Percentiles rank a stretch among this genome's conserved stretches.
Conservation (phyloP, 2,329 filamentous ascomycete species). For the Fusarium humuli region DNA sequence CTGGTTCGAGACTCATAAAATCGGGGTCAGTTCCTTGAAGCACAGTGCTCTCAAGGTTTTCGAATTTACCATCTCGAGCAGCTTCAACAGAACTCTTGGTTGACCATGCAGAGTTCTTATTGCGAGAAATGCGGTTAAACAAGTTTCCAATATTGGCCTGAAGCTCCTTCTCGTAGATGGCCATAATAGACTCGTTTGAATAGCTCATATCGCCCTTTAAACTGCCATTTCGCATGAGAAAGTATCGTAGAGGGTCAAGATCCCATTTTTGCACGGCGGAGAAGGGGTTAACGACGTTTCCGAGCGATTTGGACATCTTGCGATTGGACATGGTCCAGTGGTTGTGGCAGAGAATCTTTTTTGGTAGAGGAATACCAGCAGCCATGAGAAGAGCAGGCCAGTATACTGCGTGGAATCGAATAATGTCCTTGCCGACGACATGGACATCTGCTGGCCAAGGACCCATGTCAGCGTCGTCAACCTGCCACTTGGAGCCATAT, state of each 20-base stretch:
- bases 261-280: conserved; percentile 91
- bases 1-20: conserved; percentile 47
- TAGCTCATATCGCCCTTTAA: conserved; percentile 85
- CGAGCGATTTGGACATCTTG: conserved; percentile 97
- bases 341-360: conserved; percentile 85
- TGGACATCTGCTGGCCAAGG: conserved; percentile 95
- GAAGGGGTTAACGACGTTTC: conserved; percentile 95
- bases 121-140: conserved; percentile 74
- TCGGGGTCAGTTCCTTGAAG: neutral
- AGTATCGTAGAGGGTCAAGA: conserved; percentile 88
- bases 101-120: conserved; percentile 72
- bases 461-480: conserved; percentile 68
- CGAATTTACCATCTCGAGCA: conserved; percentile 46
- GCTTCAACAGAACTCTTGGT: conserved; percentile 66
- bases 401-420: conserved; percentile 96
- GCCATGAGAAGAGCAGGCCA: conserved; percentile 98
- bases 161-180: conserved; percentile 82
- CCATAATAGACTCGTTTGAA: conserved; percentile 79
- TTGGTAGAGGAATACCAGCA: conserved; percentile 80
- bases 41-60: neutral
- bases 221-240: conserved; percentile 83
- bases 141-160: conserved; percentile 85
- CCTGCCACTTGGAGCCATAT: conserved; percentile 72
- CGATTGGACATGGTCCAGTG: conserved; percentile 93
- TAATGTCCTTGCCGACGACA: conserved; percentile 95